phyloP scores from a whole-genome alignment of 202 grass and related monocot genomes.

The Zoysia matrella region DNA sequence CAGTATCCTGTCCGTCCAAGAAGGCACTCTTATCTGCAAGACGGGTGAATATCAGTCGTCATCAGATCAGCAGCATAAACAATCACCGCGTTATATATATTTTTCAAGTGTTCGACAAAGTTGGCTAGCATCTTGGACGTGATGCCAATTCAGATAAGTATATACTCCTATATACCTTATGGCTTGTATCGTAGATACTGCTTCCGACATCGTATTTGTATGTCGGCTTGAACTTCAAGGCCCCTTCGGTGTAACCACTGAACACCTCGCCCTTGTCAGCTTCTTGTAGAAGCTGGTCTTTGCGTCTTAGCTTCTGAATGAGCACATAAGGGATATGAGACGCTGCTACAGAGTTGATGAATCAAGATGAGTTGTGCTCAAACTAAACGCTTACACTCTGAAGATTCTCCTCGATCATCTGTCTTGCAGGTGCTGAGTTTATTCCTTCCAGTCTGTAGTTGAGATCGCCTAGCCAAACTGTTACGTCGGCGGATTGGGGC shows the following conservation, averaged over 20 bases:
- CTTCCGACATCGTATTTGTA: conserved; percentile 72
- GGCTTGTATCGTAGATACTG: conserved; percentile 66
- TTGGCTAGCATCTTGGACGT: neutral
- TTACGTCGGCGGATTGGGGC: conserved; percentile 45
- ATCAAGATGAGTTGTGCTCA: neutral
- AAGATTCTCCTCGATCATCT: conserved; percentile 55
- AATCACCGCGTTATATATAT: neutral
- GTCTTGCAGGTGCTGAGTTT: conserved; percentile 52
- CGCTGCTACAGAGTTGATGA: neutral
- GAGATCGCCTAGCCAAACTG: conserved; percentile 72
- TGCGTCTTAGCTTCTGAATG: conserved; percentile 57
- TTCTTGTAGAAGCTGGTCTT: conserved; percentile 74
- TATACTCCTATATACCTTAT: too few species aligned
- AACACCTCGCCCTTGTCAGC: conserved; percentile 70
- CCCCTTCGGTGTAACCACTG: conserved; percentile 65
- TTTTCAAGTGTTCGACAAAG: neutral
- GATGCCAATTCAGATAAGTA: neutral
- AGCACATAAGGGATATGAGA: conserved; percentile 10
- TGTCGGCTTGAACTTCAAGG: conserved; percentile 70
- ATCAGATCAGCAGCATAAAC: neutral
- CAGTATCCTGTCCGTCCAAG: conserved; percentile 80
- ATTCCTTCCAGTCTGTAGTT: conserved; percentile 75
- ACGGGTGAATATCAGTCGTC: too few species aligned
- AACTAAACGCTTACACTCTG: conserved; percentile 50
- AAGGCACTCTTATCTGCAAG: conserved; percentile 69